phyloP scores from a whole-genome alignment of 2,329 filamentous ascomycete genomes.

The Fusarium sp. region DNA sequence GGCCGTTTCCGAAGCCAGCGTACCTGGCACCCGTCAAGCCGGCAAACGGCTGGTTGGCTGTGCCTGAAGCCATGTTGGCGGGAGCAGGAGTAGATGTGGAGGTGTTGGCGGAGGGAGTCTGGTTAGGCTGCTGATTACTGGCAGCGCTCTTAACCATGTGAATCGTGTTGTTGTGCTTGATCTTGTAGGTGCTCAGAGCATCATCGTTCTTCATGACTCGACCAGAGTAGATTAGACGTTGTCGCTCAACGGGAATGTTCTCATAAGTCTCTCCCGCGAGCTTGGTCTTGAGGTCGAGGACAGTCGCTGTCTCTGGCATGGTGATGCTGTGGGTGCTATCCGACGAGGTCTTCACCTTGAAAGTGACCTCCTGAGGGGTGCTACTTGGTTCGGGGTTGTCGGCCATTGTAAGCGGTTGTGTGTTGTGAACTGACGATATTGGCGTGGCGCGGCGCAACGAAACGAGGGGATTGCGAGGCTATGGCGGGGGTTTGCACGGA shows the following conservation, averaged over 20 bases:
- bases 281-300: constrained; percentile 91
- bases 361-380: constrained; percentile 86
- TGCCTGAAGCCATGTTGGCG: constrained; percentile 85
- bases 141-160: constrained; percentile 97
- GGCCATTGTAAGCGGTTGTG: constrained; percentile 66
- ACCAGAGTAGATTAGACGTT: constrained; percentile 97
- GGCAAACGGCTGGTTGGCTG: constrained; percentile 90
- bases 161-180: constrained; percentile 95
- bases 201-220: constrained; percentile 97
- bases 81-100: constrained; percentile 64
- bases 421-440: constrained; percentile 23
- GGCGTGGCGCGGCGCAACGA: constrained; percentile 36
- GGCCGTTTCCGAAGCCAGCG: constrained; percentile 85
- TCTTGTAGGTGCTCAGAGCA: constrained; percentile 87
- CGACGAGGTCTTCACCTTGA: constrained; percentile 97
- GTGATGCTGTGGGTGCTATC: constrained; percentile 89
- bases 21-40: constrained; percentile 94
- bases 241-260: constrained; percentile 87
- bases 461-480: constrained; percentile 30
- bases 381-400: constrained; percentile 73
- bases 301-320: constrained; percentile 80
- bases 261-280: constrained; percentile 86
- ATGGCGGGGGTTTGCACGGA: constrained; percentile 21
- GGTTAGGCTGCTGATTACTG: constrained; percentile 75
- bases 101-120: constrained; percentile 54